These are phyloP conservation scores for Colletotrichum liaoningense DNA, from an alignment of 2,329 filamentous ascomycete species.

Conservation along the genomic window DNA sequence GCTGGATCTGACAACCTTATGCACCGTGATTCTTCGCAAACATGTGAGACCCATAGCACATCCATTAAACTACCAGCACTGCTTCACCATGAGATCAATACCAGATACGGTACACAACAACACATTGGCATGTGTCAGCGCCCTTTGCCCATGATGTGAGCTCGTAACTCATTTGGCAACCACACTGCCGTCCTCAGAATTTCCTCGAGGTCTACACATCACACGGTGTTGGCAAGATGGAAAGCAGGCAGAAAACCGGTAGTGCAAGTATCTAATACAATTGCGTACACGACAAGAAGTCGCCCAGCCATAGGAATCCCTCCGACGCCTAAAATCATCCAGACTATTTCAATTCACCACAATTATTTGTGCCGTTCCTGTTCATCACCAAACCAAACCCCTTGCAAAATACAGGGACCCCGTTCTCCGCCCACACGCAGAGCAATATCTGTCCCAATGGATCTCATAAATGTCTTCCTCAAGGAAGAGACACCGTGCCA, in stretches of 20 bases:
- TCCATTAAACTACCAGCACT: not conserved
- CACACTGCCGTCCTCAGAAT: not conserved
- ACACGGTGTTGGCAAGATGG: not conserved
- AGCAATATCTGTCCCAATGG: not conserved
- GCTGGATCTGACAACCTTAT: not conserved
- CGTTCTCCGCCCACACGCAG: not conserved
- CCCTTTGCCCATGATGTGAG: not conserved
- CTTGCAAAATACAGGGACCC: slow-evolving; percentile 1
- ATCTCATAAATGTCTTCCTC: not conserved
- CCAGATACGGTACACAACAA: not conserved
- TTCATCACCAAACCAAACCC: slow-evolving; percentile 25
- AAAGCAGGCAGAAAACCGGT: not conserved
- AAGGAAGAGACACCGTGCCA: not conserved
- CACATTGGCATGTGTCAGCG: not conserved
- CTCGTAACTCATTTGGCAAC: not conserved
- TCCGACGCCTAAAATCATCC: slow-evolving; percentile 25
- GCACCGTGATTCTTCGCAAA: not conserved
- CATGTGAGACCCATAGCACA: not conserved
- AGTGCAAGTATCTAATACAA: slow-evolving; percentile 24
- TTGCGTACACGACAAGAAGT: slow-evolving; percentile 13
- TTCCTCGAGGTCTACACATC: not conserved
- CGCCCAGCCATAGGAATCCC: slow-evolving; percentile 21
- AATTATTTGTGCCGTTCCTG: slow-evolving; percentile 31
- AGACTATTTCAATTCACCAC: slow-evolving; percentile 21
- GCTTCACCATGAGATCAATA: not conserved